phyloP scores from a whole-genome alignment of 306 rosid genomes.

The Fagus sylvatica region DNA sequence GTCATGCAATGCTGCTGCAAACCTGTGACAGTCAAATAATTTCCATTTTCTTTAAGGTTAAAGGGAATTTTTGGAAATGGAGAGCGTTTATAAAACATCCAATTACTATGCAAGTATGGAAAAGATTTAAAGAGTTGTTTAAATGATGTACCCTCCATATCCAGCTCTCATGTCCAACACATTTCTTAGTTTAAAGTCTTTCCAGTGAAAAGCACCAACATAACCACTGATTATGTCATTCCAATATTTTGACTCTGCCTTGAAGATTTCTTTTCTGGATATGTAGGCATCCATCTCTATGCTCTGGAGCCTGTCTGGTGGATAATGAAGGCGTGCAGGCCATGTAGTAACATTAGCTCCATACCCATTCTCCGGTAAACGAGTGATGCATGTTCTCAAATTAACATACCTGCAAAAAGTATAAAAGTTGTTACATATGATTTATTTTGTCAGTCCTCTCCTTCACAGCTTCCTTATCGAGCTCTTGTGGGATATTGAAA shows the following conservation, averaged over 20 bases:
- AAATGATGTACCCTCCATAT: constrained; percentile 76
- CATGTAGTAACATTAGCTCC: constrained; percentile 69
- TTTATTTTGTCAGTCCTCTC: neutral
- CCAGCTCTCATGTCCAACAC: constrained; percentile 90
- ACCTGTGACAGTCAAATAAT: constrained; percentile 52
- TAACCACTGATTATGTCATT: constrained; percentile 66
- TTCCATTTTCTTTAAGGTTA: neutral
- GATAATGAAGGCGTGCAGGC: constrained; percentile 74
- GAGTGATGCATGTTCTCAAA: constrained; percentile 71
- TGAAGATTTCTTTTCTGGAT: constrained; percentile 74
- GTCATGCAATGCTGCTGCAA: constrained; percentile 76
- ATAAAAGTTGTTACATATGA: constrained; percentile 7
- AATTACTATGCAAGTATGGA: neutral
- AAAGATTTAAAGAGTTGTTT: constrained; percentile 1
- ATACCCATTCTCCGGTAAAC: constrained; percentile 58
- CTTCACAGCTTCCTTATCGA: neutral
- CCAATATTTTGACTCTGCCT: constrained; percentile 88
- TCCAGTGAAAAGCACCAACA: constrained; percentile 63
- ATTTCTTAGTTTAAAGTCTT: constrained; percentile 59
- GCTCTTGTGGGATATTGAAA: neutral
- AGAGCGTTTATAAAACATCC: constrained; percentile 3
- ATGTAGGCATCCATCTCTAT: constrained; percentile 68
- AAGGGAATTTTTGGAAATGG: constrained; percentile 11
- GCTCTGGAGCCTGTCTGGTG: constrained; percentile 84
- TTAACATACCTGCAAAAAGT: constrained; percentile 58